A percentile compares a stretch with the other conserved stretches of the same genome.
phyloP scores from a whole-genome alignment of 2,329 filamentous ascomycete genomes.

The Penicillium expansum region DNA sequence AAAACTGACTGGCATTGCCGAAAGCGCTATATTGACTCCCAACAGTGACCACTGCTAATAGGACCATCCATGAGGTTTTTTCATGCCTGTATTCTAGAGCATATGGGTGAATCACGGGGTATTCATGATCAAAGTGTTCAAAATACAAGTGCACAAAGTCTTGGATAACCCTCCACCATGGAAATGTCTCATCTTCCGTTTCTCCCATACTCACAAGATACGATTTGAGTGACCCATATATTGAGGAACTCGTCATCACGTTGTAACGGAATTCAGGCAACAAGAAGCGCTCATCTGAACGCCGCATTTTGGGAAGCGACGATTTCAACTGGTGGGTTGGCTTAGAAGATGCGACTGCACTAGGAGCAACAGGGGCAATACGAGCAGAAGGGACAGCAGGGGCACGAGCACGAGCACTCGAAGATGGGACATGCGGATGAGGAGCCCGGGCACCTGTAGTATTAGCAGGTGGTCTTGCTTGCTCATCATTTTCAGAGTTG shows the following conservation, averaged over 20 bases:
- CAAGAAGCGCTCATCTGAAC: neutral
- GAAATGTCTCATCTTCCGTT: neutral
- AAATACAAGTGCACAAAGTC: constrained; percentile 4
- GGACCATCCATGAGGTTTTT: neutral
- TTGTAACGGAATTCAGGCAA: neutral
- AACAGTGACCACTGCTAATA: constrained; percentile 1
- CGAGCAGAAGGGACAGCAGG: neutral
- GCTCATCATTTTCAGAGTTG: neutral
- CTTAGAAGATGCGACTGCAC: neutral
- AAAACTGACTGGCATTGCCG: neutral
- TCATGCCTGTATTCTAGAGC: neutral
- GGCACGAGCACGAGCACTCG: neutral
- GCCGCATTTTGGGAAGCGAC: neutral
- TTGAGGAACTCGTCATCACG: neutral
- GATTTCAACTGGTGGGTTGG: neutral
- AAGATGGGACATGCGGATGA: neutral
- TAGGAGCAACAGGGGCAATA: neutral
- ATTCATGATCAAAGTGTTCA: constrained; percentile 3
- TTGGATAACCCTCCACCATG: neutral
- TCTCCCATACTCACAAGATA: neutral
- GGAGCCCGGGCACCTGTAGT: neutral
- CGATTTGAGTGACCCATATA: neutral
- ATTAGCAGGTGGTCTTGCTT: neutral
- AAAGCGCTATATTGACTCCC: constrained; percentile 3
- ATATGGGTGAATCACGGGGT: neutral